These are phyloP conservation scores for Protomyces pachydermus DNA, from an alignment of 1,139 yeast species.

Conservation along the genomic window DNA sequence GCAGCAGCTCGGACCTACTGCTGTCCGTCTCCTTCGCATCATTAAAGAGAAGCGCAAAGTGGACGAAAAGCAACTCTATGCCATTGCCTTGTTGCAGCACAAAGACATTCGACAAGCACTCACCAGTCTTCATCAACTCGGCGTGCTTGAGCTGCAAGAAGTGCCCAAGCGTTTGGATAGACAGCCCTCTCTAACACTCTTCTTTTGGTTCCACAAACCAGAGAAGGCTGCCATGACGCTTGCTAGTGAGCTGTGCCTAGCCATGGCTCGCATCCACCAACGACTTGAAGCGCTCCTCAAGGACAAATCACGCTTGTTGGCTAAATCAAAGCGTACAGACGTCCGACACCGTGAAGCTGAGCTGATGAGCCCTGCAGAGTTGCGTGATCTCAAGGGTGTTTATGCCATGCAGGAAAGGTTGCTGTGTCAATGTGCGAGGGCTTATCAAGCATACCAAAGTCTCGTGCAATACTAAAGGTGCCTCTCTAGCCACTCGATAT, in stretches of 20 bases:
- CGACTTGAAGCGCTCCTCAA: conserved; percentile 8
- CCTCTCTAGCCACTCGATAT: background rate
- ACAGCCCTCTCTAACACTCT: conserved; percentile 84
- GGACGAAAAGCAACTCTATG: conserved; percentile 63
- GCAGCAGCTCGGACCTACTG: conserved; percentile 45
- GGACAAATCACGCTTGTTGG: conserved; percentile 1
- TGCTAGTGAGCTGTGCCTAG: conserved; percentile 43
- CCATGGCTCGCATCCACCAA: conserved; percentile 20
- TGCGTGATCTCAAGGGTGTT: conserved; percentile 16
- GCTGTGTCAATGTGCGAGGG: conserved; percentile 7
- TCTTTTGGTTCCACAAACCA: conserved; percentile 69
- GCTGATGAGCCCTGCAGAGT: conserved; percentile 14
- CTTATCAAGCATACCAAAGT: background rate
- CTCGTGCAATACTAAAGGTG: background rate
- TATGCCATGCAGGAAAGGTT: conserved; percentile 7
- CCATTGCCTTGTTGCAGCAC: conserved; percentile 65
- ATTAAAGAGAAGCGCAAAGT: conserved; percentile 62
- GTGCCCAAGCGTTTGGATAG: conserved; percentile 89
- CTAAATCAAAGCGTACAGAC: conserved; percentile 22
- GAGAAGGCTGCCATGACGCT: conserved; percentile 48
- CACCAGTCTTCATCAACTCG: conserved; percentile 40
- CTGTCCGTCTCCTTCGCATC: conserved; percentile 63
- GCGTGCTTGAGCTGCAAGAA: conserved; percentile 60
- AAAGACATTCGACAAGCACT: conserved; percentile 58
- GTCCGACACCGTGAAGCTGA: conserved; percentile 15